phyloP scores from a whole-genome alignment of 495 filamentous ascomycete species.

The Penicillium nucicola region DNA sequence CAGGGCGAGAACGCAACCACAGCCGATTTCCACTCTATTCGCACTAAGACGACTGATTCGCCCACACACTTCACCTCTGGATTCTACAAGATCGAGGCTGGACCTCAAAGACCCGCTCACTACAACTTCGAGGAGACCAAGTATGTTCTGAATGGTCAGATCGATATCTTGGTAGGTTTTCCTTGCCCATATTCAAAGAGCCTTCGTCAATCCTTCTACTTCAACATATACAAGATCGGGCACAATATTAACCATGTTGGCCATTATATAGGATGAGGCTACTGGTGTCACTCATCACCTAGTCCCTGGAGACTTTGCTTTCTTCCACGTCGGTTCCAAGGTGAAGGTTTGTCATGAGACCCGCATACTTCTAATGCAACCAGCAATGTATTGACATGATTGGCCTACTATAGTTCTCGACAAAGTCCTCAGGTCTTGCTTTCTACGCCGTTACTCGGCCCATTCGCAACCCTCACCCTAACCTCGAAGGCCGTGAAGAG shows the following conservation, averaged over 20 bases:
- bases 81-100: conserved; percentile 33
- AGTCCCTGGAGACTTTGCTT: conserved; percentile 31
- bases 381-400: conserved; percentile 2
- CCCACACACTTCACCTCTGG: conserved; percentile 29
- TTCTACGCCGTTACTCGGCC: conserved; percentile 34
- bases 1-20: conserved; percentile 27
- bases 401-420: conserved; percentile 24
- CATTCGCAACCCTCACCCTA: conserved; percentile 21
- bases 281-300: conserved; percentile 31
- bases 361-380: neutral
- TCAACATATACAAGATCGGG: neutral
- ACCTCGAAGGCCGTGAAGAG: conserved; percentile 24
- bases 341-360: conserved; percentile 20
- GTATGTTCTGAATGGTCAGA: conserved; percentile 30
- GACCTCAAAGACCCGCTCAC: conserved; percentile 21
- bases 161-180: conserved; percentile 27
- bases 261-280: conserved; percentile 25
- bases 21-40: conserved; percentile 30
- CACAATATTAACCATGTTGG: neutral
- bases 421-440: conserved; percentile 27
- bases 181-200: neutral
- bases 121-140: conserved; percentile 32
- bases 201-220: neutral
- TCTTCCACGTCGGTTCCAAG: conserved; percentile 33
- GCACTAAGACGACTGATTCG: conserved; percentile 24